Conservation (phyloP, 2,329 filamentous ascomycete species). For the Fusarium sp. region DNA sequence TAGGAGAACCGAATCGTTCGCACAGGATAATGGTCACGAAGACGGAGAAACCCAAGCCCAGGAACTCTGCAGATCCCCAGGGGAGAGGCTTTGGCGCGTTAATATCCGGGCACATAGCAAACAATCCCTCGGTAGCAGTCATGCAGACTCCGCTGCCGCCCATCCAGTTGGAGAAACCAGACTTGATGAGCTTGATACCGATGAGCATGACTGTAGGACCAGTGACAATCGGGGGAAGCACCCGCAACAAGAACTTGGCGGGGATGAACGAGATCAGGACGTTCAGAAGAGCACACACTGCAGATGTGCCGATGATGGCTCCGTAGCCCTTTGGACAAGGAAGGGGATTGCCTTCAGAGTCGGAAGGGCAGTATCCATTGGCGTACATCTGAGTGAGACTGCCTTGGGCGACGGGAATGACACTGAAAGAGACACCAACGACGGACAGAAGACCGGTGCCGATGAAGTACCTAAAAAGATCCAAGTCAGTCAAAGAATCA, state of each 20-base stretch:
- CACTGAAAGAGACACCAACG: slow-evolving; percentile 67
- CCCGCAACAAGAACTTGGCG: slow-evolving; percentile 73
- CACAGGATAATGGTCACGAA: slow-evolving; percentile 84
- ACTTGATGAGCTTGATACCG: slow-evolving; percentile 77
- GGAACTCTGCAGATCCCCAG: slow-evolving; percentile 84
- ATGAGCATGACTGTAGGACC: slow-evolving; percentile 79
- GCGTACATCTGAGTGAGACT: slow-evolving; percentile 82
- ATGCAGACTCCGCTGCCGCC: slow-evolving; percentile 75
- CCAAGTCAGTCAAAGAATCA: background rate
- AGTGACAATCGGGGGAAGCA: slow-evolving; percentile 85
- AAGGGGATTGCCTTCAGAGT: slow-evolving; percentile 71
- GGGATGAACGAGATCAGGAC: slow-evolving; percentile 81
- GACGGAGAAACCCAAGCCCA: slow-evolving; percentile 83
- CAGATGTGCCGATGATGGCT: slow-evolving; percentile 75
- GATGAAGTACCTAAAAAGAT: slow-evolving; percentile 71
- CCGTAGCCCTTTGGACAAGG: slow-evolving; percentile 84
- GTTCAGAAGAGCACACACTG: slow-evolving; percentile 76
- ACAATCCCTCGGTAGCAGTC: slow-evolving; percentile 64
- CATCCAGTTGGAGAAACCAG: slow-evolving; percentile 82
- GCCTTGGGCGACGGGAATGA: slow-evolving; percentile 64
- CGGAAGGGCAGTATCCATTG: slow-evolving; percentile 74
- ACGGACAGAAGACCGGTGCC: slow-evolving; percentile 86
- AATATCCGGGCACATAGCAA: slow-evolving; percentile 74
- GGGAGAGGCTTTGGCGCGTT: slow-evolving; percentile 77
- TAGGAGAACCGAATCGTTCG: slow-evolving; percentile 83